These are phyloP conservation scores for Gnomoniopsis smithogilvyi DNA, from an alignment of 2,329 filamentous ascomycete genomes.

Conservation along the genomic window DNA sequence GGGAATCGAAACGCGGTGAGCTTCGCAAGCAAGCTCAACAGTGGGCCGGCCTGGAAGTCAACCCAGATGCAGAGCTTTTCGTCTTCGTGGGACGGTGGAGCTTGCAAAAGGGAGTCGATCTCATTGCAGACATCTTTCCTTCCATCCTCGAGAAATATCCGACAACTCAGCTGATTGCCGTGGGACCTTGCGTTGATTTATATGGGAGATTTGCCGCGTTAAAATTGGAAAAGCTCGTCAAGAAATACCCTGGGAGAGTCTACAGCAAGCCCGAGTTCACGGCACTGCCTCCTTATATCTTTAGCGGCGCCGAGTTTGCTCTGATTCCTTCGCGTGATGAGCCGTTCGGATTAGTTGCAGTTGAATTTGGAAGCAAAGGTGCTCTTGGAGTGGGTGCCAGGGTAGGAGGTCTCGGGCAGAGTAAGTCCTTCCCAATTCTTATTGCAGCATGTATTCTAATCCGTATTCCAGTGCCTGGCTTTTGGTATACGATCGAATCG, in stretches of 20 bases:
- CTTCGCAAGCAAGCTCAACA: conserved; percentile 61
- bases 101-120: conserved; percentile 65
- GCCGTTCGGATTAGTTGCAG: conserved; percentile 65
- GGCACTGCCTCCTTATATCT: conserved; percentile 61
- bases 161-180: conserved; percentile 57
- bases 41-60: conserved; percentile 62
- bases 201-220: conserved; percentile 65
- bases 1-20: conserved; percentile 34
- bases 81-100: conserved; percentile 70
- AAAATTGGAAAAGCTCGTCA: conserved; percentile 61
- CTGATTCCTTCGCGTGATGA: conserved; percentile 68
- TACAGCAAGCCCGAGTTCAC: conserved; percentile 69
- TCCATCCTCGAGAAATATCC: conserved; percentile 55
- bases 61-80: conserved; percentile 61
- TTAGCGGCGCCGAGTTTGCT: conserved; percentile 65
- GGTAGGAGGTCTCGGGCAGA: conserved; percentile 59
- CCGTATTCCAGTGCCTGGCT: conserved; percentile 59
- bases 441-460: not conserved
- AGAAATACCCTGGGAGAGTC: conserved; percentile 62
- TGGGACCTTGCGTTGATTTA: conserved; percentile 63
- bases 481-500: conserved; percentile 58
- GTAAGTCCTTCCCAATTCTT: not conserved
- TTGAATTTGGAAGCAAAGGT: conserved; percentile 65
- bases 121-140: conserved; percentile 64
- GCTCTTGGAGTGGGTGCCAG: conserved; percentile 63